These are phyloP conservation scores for Guadua angustifolia DNA, from an alignment of 176 grass and related monocot species.

Conservation along the genomic window DNA sequence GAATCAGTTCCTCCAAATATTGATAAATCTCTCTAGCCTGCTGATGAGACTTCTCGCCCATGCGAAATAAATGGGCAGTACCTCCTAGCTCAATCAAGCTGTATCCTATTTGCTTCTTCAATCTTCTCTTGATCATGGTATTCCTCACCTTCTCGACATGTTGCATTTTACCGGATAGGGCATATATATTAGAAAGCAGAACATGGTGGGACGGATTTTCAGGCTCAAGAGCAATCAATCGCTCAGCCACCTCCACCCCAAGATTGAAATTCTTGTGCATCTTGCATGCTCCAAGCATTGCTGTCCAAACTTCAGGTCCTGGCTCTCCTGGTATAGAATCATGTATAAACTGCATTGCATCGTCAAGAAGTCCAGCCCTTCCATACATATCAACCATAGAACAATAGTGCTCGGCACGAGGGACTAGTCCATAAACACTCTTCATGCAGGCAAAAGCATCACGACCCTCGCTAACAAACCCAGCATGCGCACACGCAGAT, in stretches of 20 bases:
- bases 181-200: conserved; percentile 82
- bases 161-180: conserved; percentile 69
- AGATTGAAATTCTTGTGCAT: conserved; percentile 76
- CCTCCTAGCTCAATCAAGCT: conserved; percentile 75
- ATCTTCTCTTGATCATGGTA: conserved; percentile 60
- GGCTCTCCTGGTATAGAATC: conserved; percentile 51
- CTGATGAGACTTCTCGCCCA: conserved; percentile 68
- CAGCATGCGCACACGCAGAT: conserved; percentile 76
- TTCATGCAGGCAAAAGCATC: conserved; percentile 72
- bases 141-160: conserved; percentile 71
- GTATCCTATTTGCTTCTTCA: conserved; percentile 76
- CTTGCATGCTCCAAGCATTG: conserved; percentile 82
- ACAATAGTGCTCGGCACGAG: conserved; percentile 70
- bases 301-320: conserved; percentile 76
- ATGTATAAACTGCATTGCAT: conserved; percentile 67
- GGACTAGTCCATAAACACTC: conserved; percentile 60
- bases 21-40: conserved; percentile 59
- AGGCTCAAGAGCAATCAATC: conserved; percentile 66
- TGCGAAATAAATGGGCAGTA: conserved; percentile 63
- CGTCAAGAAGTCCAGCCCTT: conserved; percentile 73
- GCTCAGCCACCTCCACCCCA: conserved; percentile 51
- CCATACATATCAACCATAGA: conserved; percentile 93
- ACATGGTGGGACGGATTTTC: conserved; percentile 73
- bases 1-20: conserved; percentile 61
- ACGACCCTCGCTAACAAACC: conserved; percentile 59